Evolutionary conservation across 2,329 filamentous ascomycete species (phyloP).

Genomic region (Diaporthe nobilis): DNA sequence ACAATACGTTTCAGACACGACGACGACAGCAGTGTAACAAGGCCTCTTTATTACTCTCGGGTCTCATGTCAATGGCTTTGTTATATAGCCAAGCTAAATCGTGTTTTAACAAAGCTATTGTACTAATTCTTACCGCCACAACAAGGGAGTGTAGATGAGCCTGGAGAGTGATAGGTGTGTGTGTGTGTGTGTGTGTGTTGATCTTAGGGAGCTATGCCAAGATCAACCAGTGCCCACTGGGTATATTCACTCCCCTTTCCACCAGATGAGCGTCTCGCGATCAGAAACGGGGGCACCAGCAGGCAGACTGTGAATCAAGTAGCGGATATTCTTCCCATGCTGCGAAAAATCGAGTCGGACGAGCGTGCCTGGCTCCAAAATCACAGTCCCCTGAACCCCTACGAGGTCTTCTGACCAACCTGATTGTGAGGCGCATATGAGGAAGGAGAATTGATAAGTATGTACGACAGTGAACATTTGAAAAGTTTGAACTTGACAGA

Average conservation of each 20-base stretch:
- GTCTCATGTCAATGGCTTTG: background rate
- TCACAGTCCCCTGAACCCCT: background rate
- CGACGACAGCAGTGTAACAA: background rate
- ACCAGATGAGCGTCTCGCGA: background rate
- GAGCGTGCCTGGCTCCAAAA: background rate
- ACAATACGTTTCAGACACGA: background rate
- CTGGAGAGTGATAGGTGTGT: background rate
- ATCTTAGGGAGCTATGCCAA: background rate
- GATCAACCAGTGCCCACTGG: background rate
- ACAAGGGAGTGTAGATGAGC: background rate
- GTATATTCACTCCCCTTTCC: background rate
- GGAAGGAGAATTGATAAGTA: background rate
- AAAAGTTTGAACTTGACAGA: background rate
- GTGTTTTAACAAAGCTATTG: background rate
- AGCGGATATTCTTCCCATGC: background rate
- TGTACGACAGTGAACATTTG: background rate
- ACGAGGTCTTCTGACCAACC: background rate
- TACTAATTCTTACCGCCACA: background rate
- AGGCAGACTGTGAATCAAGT: background rate
- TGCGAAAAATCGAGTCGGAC: background rate
- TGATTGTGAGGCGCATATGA: background rate
- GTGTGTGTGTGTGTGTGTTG: background rate
- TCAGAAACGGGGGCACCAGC: background rate
- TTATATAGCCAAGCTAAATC: background rate
- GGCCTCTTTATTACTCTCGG: background rate